Percentiles rank a stretch among this genome's conserved stretches.
These are phyloP conservation scores for Butyriboletus pseudospeciosus DNA, from an alignment of 1,284 basidiomycete genomes.

Conservation along the genomic window DNA sequence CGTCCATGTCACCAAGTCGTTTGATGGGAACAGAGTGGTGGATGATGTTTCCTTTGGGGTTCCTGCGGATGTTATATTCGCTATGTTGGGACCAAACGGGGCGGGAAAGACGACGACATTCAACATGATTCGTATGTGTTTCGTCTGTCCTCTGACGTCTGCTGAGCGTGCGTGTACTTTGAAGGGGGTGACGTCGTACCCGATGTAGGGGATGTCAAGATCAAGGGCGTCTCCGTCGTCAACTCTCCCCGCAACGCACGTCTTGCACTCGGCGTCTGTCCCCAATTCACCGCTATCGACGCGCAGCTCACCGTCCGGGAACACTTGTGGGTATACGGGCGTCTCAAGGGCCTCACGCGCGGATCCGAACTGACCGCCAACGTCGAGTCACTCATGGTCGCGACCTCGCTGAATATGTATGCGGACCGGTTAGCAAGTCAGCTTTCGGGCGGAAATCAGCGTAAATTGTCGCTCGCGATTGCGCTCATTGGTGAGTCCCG, in stretches of 20 bases:
- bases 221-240: conserved; percentile 61
- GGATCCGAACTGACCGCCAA: conserved; percentile 50
- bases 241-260: conserved; percentile 57
- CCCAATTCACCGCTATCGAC: conserved; percentile 81
- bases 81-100: conserved; percentile 75
- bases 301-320: conserved; percentile 71
- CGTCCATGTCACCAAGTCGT: conserved; percentile 64
- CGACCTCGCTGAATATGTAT: conserved; percentile 58
- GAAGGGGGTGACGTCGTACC: conserved; percentile 60
- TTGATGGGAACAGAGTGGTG: conserved; percentile 56
- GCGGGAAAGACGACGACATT: conserved; percentile 79
- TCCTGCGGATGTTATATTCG: conserved; percentile 60
- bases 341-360: conserved; percentile 60
- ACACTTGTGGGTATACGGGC: conserved; percentile 65
- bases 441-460: conserved; percentile 75
- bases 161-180: neutral
- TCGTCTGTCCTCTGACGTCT: neutral
- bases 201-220: conserved; percentile 61
- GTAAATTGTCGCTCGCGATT: conserved; percentile 74
- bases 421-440: conserved; percentile 68
- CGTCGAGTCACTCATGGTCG: conserved; percentile 55
- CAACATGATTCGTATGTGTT: conserved; percentile 62
- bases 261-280: conserved; percentile 70
- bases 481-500: conserved; percentile 61
- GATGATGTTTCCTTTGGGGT: conserved; percentile 73